A percentile compares a stretch with the other conserved stretches of the same genome.
These are phyloP conservation scores for Chrysoporthe deuterocubensis DNA, from an alignment of 2,329 filamentous ascomycete genomes.

Conservation along the genomic window DNA sequence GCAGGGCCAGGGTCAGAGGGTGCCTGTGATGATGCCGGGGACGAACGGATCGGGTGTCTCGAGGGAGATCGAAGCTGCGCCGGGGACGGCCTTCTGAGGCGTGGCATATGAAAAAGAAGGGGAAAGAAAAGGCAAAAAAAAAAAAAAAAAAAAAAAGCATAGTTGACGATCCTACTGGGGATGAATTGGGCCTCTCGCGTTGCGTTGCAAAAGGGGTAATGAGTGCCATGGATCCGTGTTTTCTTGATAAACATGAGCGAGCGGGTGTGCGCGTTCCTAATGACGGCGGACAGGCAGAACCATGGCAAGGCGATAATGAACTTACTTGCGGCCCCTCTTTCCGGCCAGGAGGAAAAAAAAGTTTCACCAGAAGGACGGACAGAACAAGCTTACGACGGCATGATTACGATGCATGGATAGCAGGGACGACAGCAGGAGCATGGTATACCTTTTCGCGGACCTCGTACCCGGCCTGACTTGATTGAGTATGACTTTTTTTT, in stretches of 20 bases:
- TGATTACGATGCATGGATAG: conserved; percentile 15
- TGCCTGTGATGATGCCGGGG: neutral
- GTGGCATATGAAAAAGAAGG: neutral
- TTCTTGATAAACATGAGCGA: neutral
- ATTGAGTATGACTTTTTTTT: neutral
- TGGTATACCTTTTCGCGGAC: neutral
- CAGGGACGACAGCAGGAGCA: neutral
- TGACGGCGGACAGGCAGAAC: neutral
- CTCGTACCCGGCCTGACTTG: neutral
- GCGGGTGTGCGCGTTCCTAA: neutral
- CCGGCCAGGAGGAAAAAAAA: neutral
- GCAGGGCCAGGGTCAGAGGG: conserved; percentile 7
- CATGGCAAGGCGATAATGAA: neutral
- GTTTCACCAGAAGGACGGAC: neutral
- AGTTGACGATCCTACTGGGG: neutral
- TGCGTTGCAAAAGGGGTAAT: neutral
- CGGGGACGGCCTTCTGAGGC: conserved; percentile 25
- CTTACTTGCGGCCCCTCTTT: neutral
- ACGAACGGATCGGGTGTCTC: neutral
- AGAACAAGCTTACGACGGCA: conserved; percentile 6
- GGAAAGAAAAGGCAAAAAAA: too few relatives aligned
- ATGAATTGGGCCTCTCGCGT: too few relatives aligned
- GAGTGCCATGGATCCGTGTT: neutral
- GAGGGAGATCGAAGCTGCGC: conserved; percentile 10
- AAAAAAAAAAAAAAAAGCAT: neutral